Base-by-base conservation (phyloP, 176 grass and related monocot species). In the Microstegium vimineum region DNA sequence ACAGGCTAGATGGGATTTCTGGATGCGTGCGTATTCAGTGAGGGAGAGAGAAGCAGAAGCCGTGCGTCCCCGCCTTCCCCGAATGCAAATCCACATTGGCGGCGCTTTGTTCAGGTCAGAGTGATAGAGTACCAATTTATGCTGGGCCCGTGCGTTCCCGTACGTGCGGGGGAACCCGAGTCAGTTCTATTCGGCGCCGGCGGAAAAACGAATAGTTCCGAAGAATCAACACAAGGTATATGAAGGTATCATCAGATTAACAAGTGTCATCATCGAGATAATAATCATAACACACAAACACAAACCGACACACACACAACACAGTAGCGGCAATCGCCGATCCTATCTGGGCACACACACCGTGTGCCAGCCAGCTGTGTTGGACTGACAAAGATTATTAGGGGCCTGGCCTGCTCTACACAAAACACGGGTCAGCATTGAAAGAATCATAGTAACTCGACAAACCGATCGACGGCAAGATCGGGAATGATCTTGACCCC, bases 331-430 rank as follows among this genome's bases (percentile, higher is more conserved):
- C 38, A 35, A 75, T 62, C n/a, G 79, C 62, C 62, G 73, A 69
- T 36, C 80, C 54, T 83, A 47, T 51, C 46, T 69, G 22, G 36
- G 43, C 10, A 32, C 1, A 62, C 4, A 2, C 4, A 2, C 1
- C 7, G 10, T 67, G 87, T 89, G n/a, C n/a, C n/a, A n/a, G n/a
- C n/a, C 83, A 90, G 66, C 83, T 82, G 54, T 78, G 35, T 82
- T 23, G 73, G 45, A 73, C 85, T 83, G 85, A 59, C n/a, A 51
- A 15, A 70, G 2, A 54, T 62, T 75, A 80, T 22, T 25, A 45
- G 22, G n/a, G n/a, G n/a, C n/a, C n/a, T n/a, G n/a, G n/a, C n/a
- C n/a, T n/a, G n/a, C n/a, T n/a, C n/a, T n/a, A n/a, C 22, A 6
- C 34, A 62, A 64, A 5, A 18, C 2, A n/a, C n/a, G 17, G 41